Percentiles rank a stretch among this genome's conserved stretches.
These are phyloP conservation scores for Homolaphlyctis polyrhiza DNA, from an alignment of 371 early-diverging fungal species.

Conservation along the genomic window DNA sequence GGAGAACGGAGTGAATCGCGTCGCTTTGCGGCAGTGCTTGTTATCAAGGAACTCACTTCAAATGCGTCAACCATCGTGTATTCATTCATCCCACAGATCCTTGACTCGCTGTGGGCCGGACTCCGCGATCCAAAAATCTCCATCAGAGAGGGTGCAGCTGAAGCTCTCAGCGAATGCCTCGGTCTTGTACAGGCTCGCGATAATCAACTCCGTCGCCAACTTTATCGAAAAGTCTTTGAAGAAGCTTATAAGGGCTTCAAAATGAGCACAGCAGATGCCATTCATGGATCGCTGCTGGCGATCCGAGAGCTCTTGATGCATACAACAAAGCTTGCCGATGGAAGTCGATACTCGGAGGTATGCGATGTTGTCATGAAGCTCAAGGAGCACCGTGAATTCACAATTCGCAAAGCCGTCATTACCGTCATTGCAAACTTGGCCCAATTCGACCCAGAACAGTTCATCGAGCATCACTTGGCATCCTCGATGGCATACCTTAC, in stretches of 20 bases:
- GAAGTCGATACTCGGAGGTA: conserved; percentile 65
- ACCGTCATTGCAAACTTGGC: conserved; percentile 80
- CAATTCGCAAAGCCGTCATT: conserved; percentile 82
- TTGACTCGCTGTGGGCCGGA: conserved; percentile 85
- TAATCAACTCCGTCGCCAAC: conserved; percentile 55
- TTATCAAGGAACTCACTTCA: conserved; percentile 75
- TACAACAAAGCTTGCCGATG: background rate
- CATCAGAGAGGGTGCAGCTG: conserved; percentile 85
- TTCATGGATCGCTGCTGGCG: conserved; percentile 84
- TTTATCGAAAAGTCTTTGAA: conserved; percentile 81
- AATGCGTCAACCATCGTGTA: conserved; percentile 85
- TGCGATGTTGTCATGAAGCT: conserved; percentile 71
- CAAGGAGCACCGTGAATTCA: conserved; percentile 75
- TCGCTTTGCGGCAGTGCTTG: conserved; percentile 81
- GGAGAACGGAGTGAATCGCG: conserved; percentile 71
- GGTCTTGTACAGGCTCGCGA: conserved; percentile 80
- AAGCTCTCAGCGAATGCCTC: conserved; percentile 79
- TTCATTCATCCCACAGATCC: conserved; percentile 74
- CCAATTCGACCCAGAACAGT: conserved; percentile 59
- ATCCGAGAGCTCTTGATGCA: conserved; percentile 75
- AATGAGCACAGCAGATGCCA: conserved; percentile 67
- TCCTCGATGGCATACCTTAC: conserved; percentile 74
- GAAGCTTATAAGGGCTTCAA: conserved; percentile 77
- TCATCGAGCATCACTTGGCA: conserved; percentile 33
- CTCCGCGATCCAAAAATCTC: conserved; percentile 74